phyloP scores from a whole-genome alignment of 2,329 filamentous ascomycete genomes.

The Huntiella moniliformis region DNA sequence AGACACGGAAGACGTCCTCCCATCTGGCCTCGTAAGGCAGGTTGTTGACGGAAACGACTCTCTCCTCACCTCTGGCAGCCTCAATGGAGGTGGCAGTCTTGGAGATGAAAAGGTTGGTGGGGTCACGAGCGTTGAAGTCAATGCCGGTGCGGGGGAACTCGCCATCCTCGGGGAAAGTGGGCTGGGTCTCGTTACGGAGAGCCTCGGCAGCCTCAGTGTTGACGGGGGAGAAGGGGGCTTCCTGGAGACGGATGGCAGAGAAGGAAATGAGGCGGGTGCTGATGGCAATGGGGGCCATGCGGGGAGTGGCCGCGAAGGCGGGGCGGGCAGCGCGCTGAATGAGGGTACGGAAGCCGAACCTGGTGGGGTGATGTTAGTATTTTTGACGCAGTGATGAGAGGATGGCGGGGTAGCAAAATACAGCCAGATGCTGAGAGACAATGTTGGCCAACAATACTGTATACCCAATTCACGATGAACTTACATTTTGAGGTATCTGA shows the following conservation, averaged over 20 bases:
- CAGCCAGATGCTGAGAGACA: neutral
- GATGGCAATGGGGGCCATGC: conserved; percentile 1
- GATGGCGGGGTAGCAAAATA: too few relatives aligned
- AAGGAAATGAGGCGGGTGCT: conserved; percentile 6
- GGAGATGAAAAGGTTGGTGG: conserved; percentile 9
- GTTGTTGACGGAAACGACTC: conserved; percentile 7
- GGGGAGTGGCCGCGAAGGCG: conserved; percentile 1
- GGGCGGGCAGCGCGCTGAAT: conserved; percentile 9
- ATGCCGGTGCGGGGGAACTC: neutral
- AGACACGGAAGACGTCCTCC: conserved; percentile 11
- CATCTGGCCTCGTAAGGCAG: conserved; percentile 9
- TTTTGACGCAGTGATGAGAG: neutral
- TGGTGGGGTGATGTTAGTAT: conserved; percentile 1
- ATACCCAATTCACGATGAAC: too few relatives aligned
- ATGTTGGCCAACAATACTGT: neutral
- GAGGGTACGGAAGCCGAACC: conserved; percentile 10
- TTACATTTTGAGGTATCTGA: too few relatives aligned
- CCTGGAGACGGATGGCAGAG: neutral
- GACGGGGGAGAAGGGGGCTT: neutral
- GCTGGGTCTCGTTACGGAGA: neutral
- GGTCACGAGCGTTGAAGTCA: neutral
- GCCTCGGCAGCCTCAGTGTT: neutral
- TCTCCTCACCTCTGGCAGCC: conserved; percentile 5
- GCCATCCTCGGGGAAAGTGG: neutral
- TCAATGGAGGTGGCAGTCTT: conserved; percentile 8